A percentile compares a stretch with the other conserved stretches of the same genome.
phyloP scores from a whole-genome alignment of 2,329 filamentous ascomycete species.

The Verticillium nonalfalfae region DNA sequence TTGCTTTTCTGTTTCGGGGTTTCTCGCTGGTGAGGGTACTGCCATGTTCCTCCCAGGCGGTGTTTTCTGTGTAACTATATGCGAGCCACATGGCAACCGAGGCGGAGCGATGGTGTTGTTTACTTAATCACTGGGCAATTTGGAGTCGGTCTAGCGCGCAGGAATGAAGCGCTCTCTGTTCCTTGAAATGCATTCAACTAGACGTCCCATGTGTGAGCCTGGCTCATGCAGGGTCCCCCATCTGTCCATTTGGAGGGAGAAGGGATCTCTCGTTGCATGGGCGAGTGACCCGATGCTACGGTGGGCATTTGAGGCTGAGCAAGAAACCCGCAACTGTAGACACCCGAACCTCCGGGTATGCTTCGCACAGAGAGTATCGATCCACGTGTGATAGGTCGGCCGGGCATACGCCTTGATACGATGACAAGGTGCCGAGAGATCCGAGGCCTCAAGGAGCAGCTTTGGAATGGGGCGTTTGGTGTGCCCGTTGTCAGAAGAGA shows the following conservation, averaged over 20 bases:
- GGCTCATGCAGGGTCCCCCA: too few relatives aligned
- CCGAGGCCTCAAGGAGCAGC: too few relatives aligned
- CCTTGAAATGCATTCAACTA: background rate
- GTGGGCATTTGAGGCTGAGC: background rate
- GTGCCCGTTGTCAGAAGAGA: too few relatives aligned
- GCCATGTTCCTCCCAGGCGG: background rate
- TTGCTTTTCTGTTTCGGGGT: slow-evolving; percentile 1
- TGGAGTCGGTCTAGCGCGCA: background rate
- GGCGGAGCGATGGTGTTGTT: too few relatives aligned
- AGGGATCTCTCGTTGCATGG: background rate
- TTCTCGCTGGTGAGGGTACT: background rate
- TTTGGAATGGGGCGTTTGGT: too few relatives aligned
- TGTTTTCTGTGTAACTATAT: background rate
- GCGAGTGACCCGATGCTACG: background rate
- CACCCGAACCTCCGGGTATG: background rate
- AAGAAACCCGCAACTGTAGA: background rate
- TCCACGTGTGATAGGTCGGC: too few relatives aligned
- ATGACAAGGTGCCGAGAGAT: too few relatives aligned
- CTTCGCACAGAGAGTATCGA: too few relatives aligned
- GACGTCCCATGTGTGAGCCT: too few relatives aligned
- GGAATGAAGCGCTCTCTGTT: background rate
- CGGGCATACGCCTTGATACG: too few relatives aligned
- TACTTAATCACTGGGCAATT: too few relatives aligned
- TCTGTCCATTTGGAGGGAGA: too few relatives aligned
- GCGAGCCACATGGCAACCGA: background rate